Conservation (phyloP, 306 rosid genomes). For the Fragaria iinumae region DNA sequence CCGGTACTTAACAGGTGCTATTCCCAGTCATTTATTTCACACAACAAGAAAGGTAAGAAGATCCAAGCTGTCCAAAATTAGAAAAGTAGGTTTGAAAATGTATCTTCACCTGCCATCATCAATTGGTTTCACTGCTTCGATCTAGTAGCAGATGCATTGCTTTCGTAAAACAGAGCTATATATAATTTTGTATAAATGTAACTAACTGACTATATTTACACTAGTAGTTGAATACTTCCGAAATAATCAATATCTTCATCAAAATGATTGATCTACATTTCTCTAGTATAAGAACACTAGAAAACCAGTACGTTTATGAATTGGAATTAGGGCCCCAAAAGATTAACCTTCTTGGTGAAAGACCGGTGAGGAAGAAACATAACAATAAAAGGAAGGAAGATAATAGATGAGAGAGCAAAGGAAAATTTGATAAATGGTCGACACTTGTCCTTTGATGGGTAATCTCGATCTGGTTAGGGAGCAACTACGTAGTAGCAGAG, state of each 20-base stretch:
- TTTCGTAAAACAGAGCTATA: neutral
- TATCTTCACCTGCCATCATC: neutral
- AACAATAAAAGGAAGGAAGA: neutral
- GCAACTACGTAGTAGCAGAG: neutral
- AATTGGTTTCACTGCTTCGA: neutral
- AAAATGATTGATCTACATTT: too few relatives aligned
- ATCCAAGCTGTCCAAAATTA: conserved; percentile 6
- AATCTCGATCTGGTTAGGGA: too few relatives aligned
- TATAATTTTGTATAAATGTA: neutral
- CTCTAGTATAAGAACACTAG: too few relatives aligned
- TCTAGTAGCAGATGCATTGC: neutral
- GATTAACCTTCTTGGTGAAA: too few relatives aligned
- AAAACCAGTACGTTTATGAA: too few relatives aligned
- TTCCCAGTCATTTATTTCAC: neutral
- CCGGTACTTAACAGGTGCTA: neutral
- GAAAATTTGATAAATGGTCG: too few relatives aligned
- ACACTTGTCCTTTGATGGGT: too few relatives aligned
- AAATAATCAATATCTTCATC: too few relatives aligned
- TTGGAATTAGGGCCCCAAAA: too few relatives aligned
- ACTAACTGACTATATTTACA: too few relatives aligned
- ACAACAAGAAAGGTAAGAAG: neutral
- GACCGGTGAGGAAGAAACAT: too few relatives aligned
- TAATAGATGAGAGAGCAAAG: neutral
- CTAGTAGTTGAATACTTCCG: too few relatives aligned
- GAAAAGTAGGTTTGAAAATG: neutral